phyloP scores from a whole-genome alignment of 768 basidiomycete species.

The Mycena haematopus region DNA sequence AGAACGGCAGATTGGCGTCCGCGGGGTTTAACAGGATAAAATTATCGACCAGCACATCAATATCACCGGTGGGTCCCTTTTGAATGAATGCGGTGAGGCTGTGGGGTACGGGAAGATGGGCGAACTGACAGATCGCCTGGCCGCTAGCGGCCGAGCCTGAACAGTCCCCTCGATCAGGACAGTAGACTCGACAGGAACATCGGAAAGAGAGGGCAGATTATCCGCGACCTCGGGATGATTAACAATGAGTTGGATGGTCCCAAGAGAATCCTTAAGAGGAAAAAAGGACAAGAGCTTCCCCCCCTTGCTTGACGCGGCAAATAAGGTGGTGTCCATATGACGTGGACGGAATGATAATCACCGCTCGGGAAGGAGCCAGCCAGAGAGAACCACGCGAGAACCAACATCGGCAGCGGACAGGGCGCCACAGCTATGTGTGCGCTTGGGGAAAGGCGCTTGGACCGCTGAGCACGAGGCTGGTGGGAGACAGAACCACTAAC shows the following conservation, averaged over 20 bases:
- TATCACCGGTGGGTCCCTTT: slow-evolving; percentile 70
- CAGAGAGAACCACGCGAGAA: slow-evolving; percentile 70
- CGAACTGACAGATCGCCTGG: slow-evolving; percentile 63
- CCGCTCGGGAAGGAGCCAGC: slow-evolving; percentile 87
- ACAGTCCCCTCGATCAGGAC: slow-evolving; percentile 80
- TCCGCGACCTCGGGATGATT: slow-evolving; percentile 47
- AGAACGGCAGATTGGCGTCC: slow-evolving; percentile 74
- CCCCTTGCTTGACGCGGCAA: slow-evolving; percentile 59
- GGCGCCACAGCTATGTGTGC: slow-evolving; percentile 71
- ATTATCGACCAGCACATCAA: slow-evolving; percentile 79
- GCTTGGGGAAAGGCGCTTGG: slow-evolving; percentile 62
- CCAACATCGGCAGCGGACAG: slow-evolving; percentile 61
- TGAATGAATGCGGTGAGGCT: slow-evolving; percentile 31
- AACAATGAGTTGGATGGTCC: slow-evolving; percentile 80
- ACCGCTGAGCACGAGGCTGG: slow-evolving; percentile 8
- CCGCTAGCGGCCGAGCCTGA: slow-evolving; percentile 63
- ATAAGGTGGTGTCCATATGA: slow-evolving; percentile 43
- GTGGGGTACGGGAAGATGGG: slow-evolving; percentile 8
- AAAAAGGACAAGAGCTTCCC: slow-evolving; percentile 81
- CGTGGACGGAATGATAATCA: slow-evolving; percentile 50
- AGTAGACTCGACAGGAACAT: slow-evolving; percentile 78
- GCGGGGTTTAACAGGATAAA: slow-evolving; percentile 86
- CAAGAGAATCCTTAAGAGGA: slow-evolving; percentile 80
- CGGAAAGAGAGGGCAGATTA: slow-evolving; percentile 54
- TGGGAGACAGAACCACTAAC: slow-evolving; percentile 20